phyloP scores from a whole-genome alignment of 148 eudicot genomes.

The Chenopodium quinoa region DNA sequence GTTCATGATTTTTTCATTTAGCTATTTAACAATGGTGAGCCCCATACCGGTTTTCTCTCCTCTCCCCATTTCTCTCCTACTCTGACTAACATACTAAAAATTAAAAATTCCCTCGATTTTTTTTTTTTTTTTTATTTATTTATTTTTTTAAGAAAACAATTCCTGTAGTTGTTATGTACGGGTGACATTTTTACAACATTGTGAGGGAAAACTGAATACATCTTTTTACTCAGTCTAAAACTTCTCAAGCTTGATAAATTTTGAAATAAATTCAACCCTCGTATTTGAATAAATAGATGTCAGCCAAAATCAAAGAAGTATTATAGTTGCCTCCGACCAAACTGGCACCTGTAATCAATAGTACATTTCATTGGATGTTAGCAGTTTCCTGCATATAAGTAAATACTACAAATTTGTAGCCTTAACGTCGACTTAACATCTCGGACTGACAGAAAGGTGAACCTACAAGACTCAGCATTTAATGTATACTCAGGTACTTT shows the following conservation, averaged over 20 bases:
- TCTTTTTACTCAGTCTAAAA: neutral
- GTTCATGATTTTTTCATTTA: too few species aligned
- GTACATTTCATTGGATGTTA: neutral
- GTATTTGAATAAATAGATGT: neutral
- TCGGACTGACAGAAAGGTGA: slow-evolving; percentile 66
- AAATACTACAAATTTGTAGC: slow-evolving; percentile 85
- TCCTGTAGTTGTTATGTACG: neutral
- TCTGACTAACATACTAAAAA: too few species aligned
- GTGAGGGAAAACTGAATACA: neutral
- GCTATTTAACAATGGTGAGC: too few species aligned
- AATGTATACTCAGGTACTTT: neutral
- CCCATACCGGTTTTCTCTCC: too few species aligned
- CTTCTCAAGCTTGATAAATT: neutral
- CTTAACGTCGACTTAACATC: slow-evolving; percentile 57
- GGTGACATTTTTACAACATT: neutral
- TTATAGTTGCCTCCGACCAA: neutral
- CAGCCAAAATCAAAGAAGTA: neutral
- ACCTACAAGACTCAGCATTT: slow-evolving; percentile 40
- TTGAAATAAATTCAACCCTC: neutral
- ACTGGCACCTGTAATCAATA: neutral
- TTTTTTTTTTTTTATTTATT: too few species aligned
- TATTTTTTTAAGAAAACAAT: too few species aligned
- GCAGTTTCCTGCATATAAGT: slow-evolving; percentile 35
- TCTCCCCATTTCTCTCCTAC: too few species aligned
- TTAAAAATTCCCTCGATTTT: too few species aligned